Evolutionary conservation across 148 eudicot genomes (phyloP).

Genomic region (Euryodendron excelsum): DNA sequence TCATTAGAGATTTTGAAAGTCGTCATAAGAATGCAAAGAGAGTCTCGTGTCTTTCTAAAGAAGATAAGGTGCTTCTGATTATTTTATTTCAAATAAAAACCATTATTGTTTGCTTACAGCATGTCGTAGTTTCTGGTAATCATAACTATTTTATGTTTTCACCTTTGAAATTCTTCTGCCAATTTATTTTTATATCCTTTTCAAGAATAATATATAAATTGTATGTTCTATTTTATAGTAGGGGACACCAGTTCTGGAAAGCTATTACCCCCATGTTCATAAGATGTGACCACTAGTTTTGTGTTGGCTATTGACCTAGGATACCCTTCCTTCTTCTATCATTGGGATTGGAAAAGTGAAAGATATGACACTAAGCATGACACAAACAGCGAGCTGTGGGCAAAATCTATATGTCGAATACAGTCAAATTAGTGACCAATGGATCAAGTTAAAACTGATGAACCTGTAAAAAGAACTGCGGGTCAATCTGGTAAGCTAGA

Average conservation of each 20-base stretch:
- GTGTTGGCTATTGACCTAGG: not conserved
- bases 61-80: slow-evolving; percentile 26
- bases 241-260: not conserved
- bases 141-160: not conserved
- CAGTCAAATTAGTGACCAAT: not conserved
- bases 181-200: not conserved
- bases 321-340: not conserved
- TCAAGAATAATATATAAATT: not conserved
- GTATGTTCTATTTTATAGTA: not conserved
- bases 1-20: slow-evolving; percentile 38
- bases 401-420: not conserved
- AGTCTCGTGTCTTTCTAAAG: slow-evolving; percentile 9
- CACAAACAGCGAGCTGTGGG: not conserved
- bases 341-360: not conserved
- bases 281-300: not conserved
- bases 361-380: not conserved
- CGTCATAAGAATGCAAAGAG: slow-evolving; percentile 37
- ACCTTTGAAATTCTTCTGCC: slow-evolving; percentile 3
- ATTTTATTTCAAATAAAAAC: not conserved
- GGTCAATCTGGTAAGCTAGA: not conserved
- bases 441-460: not conserved
- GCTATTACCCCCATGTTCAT: not conserved
- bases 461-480: not conserved
- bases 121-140: not conserved
- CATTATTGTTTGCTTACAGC: not conserved